Percentiles rank a stretch among this genome's conserved stretches.
phyloP scores from a whole-genome alignment of 352 stramenopile genomes.

The Pythium brassicae region DNA sequence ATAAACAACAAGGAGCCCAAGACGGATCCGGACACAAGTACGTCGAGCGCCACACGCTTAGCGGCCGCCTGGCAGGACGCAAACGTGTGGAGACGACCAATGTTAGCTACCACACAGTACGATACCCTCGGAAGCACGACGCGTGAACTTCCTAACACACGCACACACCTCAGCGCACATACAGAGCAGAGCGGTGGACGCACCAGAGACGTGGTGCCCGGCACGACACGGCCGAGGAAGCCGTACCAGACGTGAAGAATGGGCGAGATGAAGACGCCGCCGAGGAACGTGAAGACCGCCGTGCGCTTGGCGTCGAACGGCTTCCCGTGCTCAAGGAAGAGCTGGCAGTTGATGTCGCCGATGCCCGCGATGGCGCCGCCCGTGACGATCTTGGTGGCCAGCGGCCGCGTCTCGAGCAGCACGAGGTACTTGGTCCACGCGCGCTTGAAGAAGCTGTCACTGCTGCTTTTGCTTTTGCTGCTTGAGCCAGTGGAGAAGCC shows the following conservation, averaged over 20 bases:
- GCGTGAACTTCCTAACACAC: no score
- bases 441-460: constrained; percentile 16
- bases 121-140: no score
- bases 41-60: constrained; percentile 73
- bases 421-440: constrained; percentile 50
- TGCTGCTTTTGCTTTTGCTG: not conserved
- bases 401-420: constrained; percentile 49
- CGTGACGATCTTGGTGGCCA: constrained; percentile 67
- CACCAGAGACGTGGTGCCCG: constrained; percentile 27
- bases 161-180: no score
- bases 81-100: not conserved
- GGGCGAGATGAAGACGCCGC: constrained; percentile 58
- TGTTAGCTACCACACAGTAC: no score
- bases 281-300: constrained; percentile 65
- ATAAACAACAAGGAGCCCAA: constrained; percentile 65
- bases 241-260: constrained; percentile 80
- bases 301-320: constrained; percentile 44
- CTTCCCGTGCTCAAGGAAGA: constrained; percentile 36
- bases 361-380: constrained; percentile 50
- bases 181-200: no score
- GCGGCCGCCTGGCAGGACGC: constrained; percentile 21
- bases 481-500: not conserved
- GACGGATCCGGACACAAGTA: constrained; percentile 72
- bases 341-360: constrained; percentile 69
- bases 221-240: constrained; percentile 38